Evolutionary conservation across 169 alveolate species (phyloP), one percentile per base, ranked within the genome.

Genomic region (Eimeria falciformis): DNA sequence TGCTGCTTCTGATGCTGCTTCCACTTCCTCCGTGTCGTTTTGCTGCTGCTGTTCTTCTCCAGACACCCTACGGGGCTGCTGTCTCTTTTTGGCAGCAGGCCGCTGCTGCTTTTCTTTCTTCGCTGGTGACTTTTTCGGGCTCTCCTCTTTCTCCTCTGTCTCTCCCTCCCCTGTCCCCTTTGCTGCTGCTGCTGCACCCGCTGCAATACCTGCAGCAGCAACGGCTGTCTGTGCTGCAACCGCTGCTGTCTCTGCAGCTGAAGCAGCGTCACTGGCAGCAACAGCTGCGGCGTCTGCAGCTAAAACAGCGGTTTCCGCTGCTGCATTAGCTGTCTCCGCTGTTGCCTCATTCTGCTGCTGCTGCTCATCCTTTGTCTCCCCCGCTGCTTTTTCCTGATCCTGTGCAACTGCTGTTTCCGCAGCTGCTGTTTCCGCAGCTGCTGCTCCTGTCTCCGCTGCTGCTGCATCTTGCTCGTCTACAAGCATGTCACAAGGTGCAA

Each of bases 1-100:
- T 18, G 73, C 73, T n/a, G 17, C n/a, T 45, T 37, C 86, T 77
- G 86, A 17, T 77, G 58, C 65, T 40, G 58, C 86, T 17, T 29
- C 14, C 58, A 9, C 86, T 25, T 77, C 66, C n/a, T 3, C 66
- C 7, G 18, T 65, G 7, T 11, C 33, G 37, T 23, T 9, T 25
- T 33, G 27, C 45, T 23, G 66, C 27, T 23, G 77, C 77, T 71
- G 17, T 14, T n/a, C 23, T 33, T 29, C 50, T 40, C 21, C 46
- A 9, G 53, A 40, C 18, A 6, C 53, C n/a, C 46, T 40, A 37
- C 40, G 85, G 23, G 17, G 56, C 50, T 12, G 71, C 58, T 79
- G 58, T 73, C 27, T 7, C 69, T 79, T 47, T 58, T 29, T 21
- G n/a, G 55, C 27, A 37, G 43, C 53, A n/a, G 71, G 25, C 69